Evolutionary conservation across 345 rosid genomes (phyloP).

Genomic region (Heritiera fomes): DNA sequence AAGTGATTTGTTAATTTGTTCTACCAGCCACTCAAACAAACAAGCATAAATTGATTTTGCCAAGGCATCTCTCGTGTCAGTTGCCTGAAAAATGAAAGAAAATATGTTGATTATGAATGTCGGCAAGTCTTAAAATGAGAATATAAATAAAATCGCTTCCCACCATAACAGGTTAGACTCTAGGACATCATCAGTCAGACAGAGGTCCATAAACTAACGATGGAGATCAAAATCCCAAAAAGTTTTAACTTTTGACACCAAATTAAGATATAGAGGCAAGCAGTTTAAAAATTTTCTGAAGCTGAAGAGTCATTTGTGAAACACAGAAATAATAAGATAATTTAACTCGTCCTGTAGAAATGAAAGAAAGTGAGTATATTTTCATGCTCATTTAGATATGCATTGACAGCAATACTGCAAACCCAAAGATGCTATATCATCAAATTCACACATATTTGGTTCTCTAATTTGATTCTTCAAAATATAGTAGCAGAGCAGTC

Average conservation of each 20-base stretch:
- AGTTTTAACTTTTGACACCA: background rate
- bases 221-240: background rate
- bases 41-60: conserved; percentile 93
- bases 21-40: conserved; percentile 95
- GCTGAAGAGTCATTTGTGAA: conserved; percentile 1
- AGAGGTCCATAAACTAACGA: background rate
- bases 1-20: conserved; percentile 92
- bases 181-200: background rate
- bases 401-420: background rate
- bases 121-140: conserved; percentile 9
- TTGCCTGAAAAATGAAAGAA: conserved; percentile 57
- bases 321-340: background rate
- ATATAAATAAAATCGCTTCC: conserved; percentile 4
- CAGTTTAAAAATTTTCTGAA: background rate
- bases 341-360: conserved; percentile 2
- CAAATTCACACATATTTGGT: conserved; percentile 2
- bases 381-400: conserved; percentile 13
- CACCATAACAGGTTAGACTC: background rate
- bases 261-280: conserved; percentile 1
- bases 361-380: conserved; percentile 3
- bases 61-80: conserved; percentile 87
- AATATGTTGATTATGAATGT: background rate
- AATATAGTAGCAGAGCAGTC: background rate
- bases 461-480: conserved; percentile 12
- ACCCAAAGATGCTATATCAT: background rate